Conservation (phyloP, 352 stramenopile species). For the Pythium scleroteichum region DNA sequence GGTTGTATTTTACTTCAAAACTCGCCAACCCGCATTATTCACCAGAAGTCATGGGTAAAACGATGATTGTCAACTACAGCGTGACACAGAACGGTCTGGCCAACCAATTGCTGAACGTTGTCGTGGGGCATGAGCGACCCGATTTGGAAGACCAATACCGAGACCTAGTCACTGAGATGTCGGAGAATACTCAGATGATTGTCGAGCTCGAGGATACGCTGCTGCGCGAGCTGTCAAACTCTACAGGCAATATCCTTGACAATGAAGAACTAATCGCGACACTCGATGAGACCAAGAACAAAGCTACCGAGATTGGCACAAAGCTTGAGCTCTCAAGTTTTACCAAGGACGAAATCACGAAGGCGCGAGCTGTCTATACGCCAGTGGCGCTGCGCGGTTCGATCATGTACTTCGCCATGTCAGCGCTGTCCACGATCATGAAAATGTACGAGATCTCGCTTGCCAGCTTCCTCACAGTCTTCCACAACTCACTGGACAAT, state of each 20-base stretch:
- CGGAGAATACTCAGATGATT: conserved; percentile 91
- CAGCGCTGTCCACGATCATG: conserved; percentile 91
- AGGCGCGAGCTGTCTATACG: conserved; percentile 88
- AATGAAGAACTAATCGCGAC: conserved; percentile 95
- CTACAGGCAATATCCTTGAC: conserved; percentile 93
- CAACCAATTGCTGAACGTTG: conserved; percentile 94
- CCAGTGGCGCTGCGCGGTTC: conserved; percentile 91
- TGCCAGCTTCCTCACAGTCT: conserved; percentile 91
- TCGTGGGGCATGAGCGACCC: conserved; percentile 91
- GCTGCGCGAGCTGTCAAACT: conserved; percentile 88
- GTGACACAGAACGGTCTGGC: conserved; percentile 92
- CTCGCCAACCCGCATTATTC: conserved; percentile 94
- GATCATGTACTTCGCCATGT: conserved; percentile 95
- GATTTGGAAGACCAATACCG: conserved; percentile 94
- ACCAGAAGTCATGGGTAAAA: conserved; percentile 95
- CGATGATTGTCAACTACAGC: conserved; percentile 96
- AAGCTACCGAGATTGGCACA: conserved; percentile 92
- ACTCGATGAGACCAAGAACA: conserved; percentile 95
- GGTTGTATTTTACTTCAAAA: conserved; percentile 95
- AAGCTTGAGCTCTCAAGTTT: conserved; percentile 93
- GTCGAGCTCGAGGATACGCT: conserved; percentile 93
- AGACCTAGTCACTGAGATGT: conserved; percentile 92
- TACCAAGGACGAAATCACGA: conserved; percentile 94
- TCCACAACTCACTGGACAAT: conserved; percentile 88
- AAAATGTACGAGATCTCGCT: conserved; percentile 97